Evolutionary conservation across 2,329 filamentous ascomycete genomes (phyloP).

Genomic region (Microcera coccophila): DNA sequence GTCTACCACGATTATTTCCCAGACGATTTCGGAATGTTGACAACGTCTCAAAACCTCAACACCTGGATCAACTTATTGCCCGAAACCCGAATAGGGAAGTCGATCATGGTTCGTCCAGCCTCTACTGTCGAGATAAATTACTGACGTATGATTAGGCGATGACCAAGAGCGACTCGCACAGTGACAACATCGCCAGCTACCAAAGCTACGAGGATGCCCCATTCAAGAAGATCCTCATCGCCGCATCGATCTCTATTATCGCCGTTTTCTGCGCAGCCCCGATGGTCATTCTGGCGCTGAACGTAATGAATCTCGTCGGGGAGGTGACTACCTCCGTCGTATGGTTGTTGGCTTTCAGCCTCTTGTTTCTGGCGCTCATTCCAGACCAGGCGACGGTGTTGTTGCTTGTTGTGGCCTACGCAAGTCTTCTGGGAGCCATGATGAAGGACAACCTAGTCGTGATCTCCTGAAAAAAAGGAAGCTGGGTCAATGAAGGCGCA

Average conservation of each 20-base stretch:
- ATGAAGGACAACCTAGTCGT: no score
- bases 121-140: no score
- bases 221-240: neutral
- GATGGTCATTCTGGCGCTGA: neutral
- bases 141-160: no score
- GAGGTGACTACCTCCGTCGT: neutral
- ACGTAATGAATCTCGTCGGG: neutral
- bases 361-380: neutral
- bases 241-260: neutral
- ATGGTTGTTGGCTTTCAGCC: neutral
- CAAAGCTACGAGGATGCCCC: neutral
- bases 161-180: neutral
- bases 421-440: neutral
- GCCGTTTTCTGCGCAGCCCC: neutral
- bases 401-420: neutral
- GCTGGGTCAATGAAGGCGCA: no score
- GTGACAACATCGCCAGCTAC: neutral
- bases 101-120: neutral
- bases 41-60: neutral
- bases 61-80: neutral
- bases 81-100: neutral
- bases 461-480: no score
- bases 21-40: neutral
- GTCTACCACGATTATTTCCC: neutral
- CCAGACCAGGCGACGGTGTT: neutral